These are phyloP conservation scores for Phytophthora foliorum DNA, from an alignment of 352 stramenopile genomes.

Conservation along the genomic window DNA sequence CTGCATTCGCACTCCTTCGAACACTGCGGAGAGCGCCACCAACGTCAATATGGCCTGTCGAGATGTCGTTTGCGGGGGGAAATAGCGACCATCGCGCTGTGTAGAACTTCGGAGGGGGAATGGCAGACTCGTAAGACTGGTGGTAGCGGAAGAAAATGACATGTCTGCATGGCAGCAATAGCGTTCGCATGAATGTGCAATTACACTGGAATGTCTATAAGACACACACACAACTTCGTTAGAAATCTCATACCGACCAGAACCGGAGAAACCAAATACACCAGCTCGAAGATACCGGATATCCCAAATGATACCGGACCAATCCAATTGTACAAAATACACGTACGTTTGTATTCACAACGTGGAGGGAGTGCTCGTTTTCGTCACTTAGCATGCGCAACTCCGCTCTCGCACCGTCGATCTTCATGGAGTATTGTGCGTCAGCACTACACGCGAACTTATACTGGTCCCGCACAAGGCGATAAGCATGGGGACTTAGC, in stretches of 20 bases:
- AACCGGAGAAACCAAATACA: no score
- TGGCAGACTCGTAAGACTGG: slow-evolving; percentile 10
- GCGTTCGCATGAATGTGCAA: slow-evolving; percentile 13
- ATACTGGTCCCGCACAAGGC: slow-evolving; percentile 15
- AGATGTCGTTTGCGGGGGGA: slow-evolving; percentile 13
- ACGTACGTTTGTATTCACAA: slow-evolving; percentile 9
- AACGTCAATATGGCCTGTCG: slow-evolving; percentile 6
- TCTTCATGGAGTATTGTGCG: background rate
- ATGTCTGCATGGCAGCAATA: slow-evolving; percentile 22
- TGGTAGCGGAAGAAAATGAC: slow-evolving; percentile 4
- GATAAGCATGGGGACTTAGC: slow-evolving; percentile 12
- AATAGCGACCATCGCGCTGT: slow-evolving; percentile 15
- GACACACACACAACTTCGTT: background rate
- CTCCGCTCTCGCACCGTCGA: slow-evolving; percentile 4
- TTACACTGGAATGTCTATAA: slow-evolving; percentile 25
- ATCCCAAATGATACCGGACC: background rate
- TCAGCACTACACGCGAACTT: slow-evolving; percentile 1
- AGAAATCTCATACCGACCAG: background rate
- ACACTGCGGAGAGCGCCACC: background rate
- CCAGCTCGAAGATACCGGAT: slow-evolving; percentile 5
- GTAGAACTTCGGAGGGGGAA: slow-evolving; percentile 16
- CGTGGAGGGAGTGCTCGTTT: slow-evolving; percentile 2
- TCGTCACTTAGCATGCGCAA: background rate
- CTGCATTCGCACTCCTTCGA: background rate
- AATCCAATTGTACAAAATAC: background rate